A percentile compares a stretch with the other conserved stretches of the same genome.
Conservation (phyloP, 2,329 filamentous ascomycete species). For the Botrytis galanthina region DNA sequence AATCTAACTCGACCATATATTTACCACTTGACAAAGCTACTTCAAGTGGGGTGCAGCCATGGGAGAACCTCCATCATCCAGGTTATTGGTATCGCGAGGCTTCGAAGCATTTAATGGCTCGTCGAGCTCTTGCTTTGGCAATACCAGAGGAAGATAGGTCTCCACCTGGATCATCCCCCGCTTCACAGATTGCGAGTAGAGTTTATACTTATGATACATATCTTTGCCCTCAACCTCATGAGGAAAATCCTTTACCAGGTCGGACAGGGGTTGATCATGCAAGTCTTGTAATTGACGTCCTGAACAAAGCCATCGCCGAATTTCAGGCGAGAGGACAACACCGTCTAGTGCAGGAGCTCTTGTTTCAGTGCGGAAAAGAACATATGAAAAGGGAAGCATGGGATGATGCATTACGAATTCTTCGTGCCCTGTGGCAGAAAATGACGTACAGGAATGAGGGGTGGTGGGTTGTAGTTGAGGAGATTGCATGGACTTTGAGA, state of each 20-base stretch:
- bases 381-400: conserved; percentile 50
- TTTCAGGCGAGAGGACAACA: conserved; percentile 54
- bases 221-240: conserved; percentile 61
- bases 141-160: conserved; percentile 60
- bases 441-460: conserved; percentile 56
- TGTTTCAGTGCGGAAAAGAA: conserved; percentile 56
- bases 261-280: conserved; percentile 52
- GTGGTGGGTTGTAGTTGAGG: conserved; percentile 59
- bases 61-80: conserved; percentile 63
- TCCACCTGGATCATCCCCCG: conserved; percentile 48
- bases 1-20: conserved; percentile 47
- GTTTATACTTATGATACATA: conserved; percentile 63
- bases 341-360: conserved; percentile 54
- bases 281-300: conserved; percentile 52
- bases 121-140: conserved; percentile 52
- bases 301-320: conserved; percentile 52
- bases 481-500: conserved; percentile 60
- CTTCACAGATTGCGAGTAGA: conserved; percentile 48
- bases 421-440: conserved; percentile 58
- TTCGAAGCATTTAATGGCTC: conserved; percentile 53
- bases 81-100: conserved; percentile 66
- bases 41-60: conserved; percentile 54
- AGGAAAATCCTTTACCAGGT: conserved; percentile 55
- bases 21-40: conserved; percentile 58
- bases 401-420: conserved; percentile 52